Conservation (phyloP, 768 basidiomycete species). For the Xanthoconium stramineum region DNA sequence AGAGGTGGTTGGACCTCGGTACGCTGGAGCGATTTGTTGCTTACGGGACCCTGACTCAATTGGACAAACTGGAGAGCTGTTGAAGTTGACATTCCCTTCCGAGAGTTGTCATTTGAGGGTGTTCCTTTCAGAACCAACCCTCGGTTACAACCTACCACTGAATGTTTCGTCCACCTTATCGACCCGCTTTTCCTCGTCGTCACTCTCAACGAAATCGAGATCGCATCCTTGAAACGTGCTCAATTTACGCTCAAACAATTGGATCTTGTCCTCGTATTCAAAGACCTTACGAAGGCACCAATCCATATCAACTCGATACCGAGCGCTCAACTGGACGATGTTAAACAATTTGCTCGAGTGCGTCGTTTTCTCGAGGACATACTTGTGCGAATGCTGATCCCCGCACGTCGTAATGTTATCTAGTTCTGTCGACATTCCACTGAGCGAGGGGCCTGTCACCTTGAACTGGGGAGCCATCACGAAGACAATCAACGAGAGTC, state of each 20-base stretch:
- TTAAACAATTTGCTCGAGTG: constrained; percentile 99
- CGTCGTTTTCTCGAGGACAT: constrained; percentile 28
- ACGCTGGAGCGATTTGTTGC: constrained; percentile 25
- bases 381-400: constrained; percentile 1
- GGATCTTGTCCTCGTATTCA: constrained; percentile 95
- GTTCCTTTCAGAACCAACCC: constrained; percentile 89
- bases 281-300: constrained; percentile 89
- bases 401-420: background rate
- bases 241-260: constrained; percentile 96
- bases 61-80: constrained; percentile 66
- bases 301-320: constrained; percentile 98
- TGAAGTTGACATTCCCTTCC: constrained; percentile 95
- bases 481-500: too few relatives aligned
- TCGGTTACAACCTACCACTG: constrained; percentile 92
- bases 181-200: constrained; percentile 59
- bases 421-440: constrained; percentile 94
- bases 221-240: constrained; percentile 48
- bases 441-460: constrained; percentile 96
- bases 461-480: too few relatives aligned
- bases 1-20: constrained; percentile 77
- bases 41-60: background rate
- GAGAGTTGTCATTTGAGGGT: constrained; percentile 94
- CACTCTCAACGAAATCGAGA: too few relatives aligned
- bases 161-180: constrained; percentile 92
- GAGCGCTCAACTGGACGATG: constrained; percentile 85